Evolutionary conservation across 352 stramenopile species (phyloP).

Genomic region (Phytophthora lateralis): DNA sequence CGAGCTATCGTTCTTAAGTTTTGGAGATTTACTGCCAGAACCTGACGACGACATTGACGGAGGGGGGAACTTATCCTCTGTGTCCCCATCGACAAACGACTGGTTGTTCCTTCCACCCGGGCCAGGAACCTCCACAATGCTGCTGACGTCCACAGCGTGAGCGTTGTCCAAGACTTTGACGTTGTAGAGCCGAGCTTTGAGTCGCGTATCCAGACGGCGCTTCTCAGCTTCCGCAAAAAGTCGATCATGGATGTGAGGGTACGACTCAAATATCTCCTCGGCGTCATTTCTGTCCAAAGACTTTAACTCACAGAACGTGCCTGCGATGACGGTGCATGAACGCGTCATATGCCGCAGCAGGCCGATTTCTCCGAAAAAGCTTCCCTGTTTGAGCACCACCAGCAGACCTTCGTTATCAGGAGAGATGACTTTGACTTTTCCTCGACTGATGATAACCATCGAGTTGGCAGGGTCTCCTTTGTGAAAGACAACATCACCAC

Average conservation of each 20-base stretch:
- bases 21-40: slow-evolving; percentile 19
- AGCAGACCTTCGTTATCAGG: slow-evolving; percentile 56
- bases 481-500: slow-evolving; percentile 65
- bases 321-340: slow-evolving; percentile 58
- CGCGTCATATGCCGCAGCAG: slow-evolving; percentile 62
- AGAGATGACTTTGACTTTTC: slow-evolving; percentile 68
- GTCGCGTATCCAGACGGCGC: slow-evolving; percentile 49
- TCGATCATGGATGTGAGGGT: slow-evolving; percentile 62
- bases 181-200: slow-evolving; percentile 53
- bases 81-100: slow-evolving; percentile 44
- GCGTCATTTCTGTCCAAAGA: slow-evolving; percentile 50
- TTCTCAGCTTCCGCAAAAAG: slow-evolving; percentile 65
- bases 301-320: slow-evolving; percentile 70
- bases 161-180: slow-evolving; percentile 76
- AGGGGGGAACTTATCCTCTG: slow-evolving; percentile 15
- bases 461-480: slow-evolving; percentile 59
- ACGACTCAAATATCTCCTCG: slow-evolving; percentile 64
- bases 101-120: slow-evolving; percentile 34
- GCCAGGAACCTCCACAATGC: slow-evolving; percentile 46
- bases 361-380: slow-evolving; percentile 71
- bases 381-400: slow-evolving; percentile 62
- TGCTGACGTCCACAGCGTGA: slow-evolving; percentile 60
- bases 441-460: slow-evolving; percentile 70
- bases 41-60: slow-evolving; percentile 19
- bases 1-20: slow-evolving; percentile 41